Percentiles rank a stretch among this genome's conserved stretches.
Evolutionary conservation across 2,329 filamentous ascomycete species (phyloP).

Genomic region (Beauveria bassiana): DNA sequence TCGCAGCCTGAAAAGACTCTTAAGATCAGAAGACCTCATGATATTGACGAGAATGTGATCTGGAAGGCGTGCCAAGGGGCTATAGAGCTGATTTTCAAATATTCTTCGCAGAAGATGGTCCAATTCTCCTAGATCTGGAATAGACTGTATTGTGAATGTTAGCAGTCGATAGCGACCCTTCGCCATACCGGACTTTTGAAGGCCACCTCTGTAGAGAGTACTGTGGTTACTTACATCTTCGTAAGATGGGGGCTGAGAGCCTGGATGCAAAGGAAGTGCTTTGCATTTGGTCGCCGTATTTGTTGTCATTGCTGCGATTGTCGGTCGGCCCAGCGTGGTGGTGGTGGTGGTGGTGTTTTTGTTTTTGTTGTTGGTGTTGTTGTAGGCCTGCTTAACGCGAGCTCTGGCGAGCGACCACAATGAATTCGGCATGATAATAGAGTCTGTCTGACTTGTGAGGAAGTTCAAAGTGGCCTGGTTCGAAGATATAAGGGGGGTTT

Average conservation of each 20-base stretch:
- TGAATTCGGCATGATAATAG: neutral
- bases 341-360: too few species aligned
- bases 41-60: neutral
- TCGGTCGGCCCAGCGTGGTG: neutral
- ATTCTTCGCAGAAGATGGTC: neutral
- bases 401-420: neutral
- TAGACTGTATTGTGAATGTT: neutral
- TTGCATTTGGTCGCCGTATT: neutral
- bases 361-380: too few species aligned
- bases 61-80: neutral
- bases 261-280: neutral
- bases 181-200: neutral
- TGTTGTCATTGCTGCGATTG: neutral
- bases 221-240: neutral
- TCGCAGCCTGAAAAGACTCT: neutral
- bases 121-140: neutral
- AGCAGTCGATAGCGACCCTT: neutral
- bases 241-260: neutral
- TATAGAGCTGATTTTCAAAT: neutral
- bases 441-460: too few species aligned
- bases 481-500: too few species aligned
- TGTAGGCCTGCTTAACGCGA: neutral
- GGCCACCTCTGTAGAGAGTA: neutral
- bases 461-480: too few species aligned
- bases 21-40: neutral